These are phyloP conservation scores for Dactylis glomerata DNA, from an alignment of 176 grass and related monocot genomes.

Conservation along the genomic window DNA sequence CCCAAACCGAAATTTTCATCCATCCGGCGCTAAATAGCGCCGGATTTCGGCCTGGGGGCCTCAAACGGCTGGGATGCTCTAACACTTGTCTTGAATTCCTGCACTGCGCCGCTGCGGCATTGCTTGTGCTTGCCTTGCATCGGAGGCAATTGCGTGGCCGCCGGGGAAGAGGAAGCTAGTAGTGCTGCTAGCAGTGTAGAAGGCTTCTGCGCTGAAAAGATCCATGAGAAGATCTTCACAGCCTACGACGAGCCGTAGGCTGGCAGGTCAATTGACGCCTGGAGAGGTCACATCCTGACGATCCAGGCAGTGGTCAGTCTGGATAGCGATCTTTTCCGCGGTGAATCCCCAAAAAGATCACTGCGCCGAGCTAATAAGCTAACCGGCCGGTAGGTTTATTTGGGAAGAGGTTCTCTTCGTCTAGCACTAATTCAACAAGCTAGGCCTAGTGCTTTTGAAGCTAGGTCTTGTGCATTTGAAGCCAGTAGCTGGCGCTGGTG, in stretches of 20 bases:
- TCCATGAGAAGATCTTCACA: background rate
- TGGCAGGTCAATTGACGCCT: slow-evolving; percentile 27
- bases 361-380: background rate
- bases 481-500: background rate
- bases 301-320: slow-evolving; percentile 19
- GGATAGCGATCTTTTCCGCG: slow-evolving; percentile 19
- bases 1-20: no score
- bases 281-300: slow-evolving; percentile 39
- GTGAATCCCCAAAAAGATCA: slow-evolving; percentile 34
- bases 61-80: no score
- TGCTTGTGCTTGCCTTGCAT: slow-evolving; percentile 11
- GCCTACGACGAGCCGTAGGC: background rate
- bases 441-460: background rate
- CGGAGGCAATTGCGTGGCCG: slow-evolving; percentile 17
- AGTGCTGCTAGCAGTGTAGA: background rate
- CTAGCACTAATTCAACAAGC: background rate
- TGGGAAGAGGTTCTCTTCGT: no score
- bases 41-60: no score
- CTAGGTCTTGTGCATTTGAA: slow-evolving; percentile 3
- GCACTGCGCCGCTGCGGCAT: background rate
- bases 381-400: background rate
- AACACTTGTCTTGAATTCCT: background rate
- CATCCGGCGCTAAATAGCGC: no score
- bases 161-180: background rate
- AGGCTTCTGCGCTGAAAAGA: background rate